Evolutionary conservation across 2,329 filamentous ascomycete genomes (phyloP), one percentile per base, ranked within the genome.

Genomic region (Colletotrichum gloeosporioides): DNA sequence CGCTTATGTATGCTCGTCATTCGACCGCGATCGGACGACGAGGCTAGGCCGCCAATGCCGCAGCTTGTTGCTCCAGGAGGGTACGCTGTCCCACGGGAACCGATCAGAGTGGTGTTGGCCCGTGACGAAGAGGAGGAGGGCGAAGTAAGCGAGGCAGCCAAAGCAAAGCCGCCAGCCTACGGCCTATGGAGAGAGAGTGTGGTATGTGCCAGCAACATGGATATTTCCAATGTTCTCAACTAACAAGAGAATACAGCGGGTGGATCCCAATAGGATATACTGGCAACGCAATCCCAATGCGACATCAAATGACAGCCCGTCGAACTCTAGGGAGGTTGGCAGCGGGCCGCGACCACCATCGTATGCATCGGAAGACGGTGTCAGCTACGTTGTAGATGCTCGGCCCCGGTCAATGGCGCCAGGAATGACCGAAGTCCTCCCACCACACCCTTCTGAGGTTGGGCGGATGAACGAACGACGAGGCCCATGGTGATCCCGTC

Each of bases 141-240:
- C 16, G 71, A 71, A 22, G 18, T 71, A n/a, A 90, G 88, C 67
- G 89, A 92, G 75, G 86, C 89, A 0, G 85, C 86, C 57, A 92
- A 92, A 79, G 78, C 89, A 25, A 91, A 92, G 10, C 96, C 96
- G 6, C 96, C 96, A 0, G 95, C 95, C 3, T 98, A 98, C 82
- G 96, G 96, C 0, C 86, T 95, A 1, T 98, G 95, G 95, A 89
- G 95, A 69, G 93, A 93, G 83, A 96, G 94, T 81, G 95, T 97
- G 84, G 93, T 95, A 89, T 84, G 93, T 77, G 64, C 32, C 34
- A 13, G 25, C 63, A n/a, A 10, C 18, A 18, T 7, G 18, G 39
- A 32, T 10, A n/a, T 31, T 7, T 44, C 22, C 22, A 25, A 32
- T 53, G 18, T 22, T 22, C 8, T 7, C 65, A 27, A 32, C 63